phyloP scores from a whole-genome alignment of 2,329 filamentous ascomycete species.

The Metarhizium sp. region DNA sequence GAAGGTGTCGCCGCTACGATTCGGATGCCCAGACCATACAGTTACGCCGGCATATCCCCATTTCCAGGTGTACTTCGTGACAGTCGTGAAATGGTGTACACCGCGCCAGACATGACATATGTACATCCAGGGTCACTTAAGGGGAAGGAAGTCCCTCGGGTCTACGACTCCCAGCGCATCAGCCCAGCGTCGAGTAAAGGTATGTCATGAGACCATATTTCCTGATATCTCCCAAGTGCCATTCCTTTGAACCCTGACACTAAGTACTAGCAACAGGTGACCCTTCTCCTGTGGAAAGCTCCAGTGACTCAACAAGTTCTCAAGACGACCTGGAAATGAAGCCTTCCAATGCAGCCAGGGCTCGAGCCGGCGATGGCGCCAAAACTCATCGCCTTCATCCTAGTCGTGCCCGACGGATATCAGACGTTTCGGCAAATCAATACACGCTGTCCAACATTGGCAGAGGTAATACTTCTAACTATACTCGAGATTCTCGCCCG shows the following conservation, averaged over 20 bases:
- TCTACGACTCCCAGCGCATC: slow-evolving; percentile 21
- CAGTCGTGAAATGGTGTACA: slow-evolving; percentile 22
- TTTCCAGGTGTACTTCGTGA: slow-evolving; percentile 15
- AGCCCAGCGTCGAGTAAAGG: slow-evolving; percentile 30
- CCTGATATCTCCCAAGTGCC: slow-evolving; percentile 1
- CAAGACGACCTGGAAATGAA: slow-evolving; percentile 32
- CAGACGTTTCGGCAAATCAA: slow-evolving; percentile 19
- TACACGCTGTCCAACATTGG: slow-evolving; percentile 9
- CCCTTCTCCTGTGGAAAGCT: slow-evolving; percentile 20
- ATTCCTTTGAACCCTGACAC: not conserved
- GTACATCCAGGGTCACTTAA: slow-evolving; percentile 23
- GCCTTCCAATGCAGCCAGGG: slow-evolving; percentile 8
- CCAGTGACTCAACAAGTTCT: slow-evolving; percentile 27
- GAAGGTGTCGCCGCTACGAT: slow-evolving; percentile 29
- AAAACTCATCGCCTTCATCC: slow-evolving; percentile 15
- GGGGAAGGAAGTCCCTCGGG: slow-evolving; percentile 32
- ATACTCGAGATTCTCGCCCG: slow-evolving; percentile 16
- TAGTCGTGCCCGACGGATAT: slow-evolving; percentile 18
- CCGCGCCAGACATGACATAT: slow-evolving; percentile 14
- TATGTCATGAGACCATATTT: slow-evolving; percentile 10
- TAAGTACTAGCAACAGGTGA: not conserved
- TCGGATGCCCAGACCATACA: slow-evolving; percentile 32
- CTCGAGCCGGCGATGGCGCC: slow-evolving; percentile 3
- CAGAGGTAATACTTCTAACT: slow-evolving; percentile 7
- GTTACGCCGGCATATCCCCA: slow-evolving; percentile 29